Evolutionary conservation across 345 rosid species (phyloP).

Genomic region (Gossypium thurberi): DNA sequence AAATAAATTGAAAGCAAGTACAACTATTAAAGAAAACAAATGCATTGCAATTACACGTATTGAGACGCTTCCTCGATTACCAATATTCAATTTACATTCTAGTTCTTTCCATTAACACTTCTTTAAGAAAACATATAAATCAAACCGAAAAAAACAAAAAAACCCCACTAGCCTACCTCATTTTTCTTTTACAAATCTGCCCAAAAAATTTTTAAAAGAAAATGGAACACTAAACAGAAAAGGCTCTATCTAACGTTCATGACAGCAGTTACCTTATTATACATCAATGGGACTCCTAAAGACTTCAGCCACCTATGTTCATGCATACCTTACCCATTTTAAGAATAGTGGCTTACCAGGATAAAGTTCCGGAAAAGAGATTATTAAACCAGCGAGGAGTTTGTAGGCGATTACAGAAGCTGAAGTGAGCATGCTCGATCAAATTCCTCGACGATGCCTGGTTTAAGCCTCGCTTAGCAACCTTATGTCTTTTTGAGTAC

Average conservation of each 20-base stretch:
- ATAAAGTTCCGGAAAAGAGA: background rate
- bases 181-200: constrained; percentile 21
- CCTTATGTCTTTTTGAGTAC: constrained; percentile 2
- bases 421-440: constrained; percentile 25
- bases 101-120: background rate
- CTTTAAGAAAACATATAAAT: background rate
- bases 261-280: constrained; percentile 9
- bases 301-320: constrained; percentile 10
- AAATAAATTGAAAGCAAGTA: no score
- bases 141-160: background rate
- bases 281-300: constrained; percentile 20
- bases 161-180: constrained; percentile 16
- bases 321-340: constrained; percentile 17
- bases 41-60: background rate
- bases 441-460: constrained; percentile 7
- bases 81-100: constrained; percentile 18
- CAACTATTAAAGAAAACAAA: background rate
- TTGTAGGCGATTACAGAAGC: constrained; percentile 18
- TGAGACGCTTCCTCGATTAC: background rate
- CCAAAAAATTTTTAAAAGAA: background rate
- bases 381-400: constrained; percentile 4
- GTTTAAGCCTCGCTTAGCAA: constrained; percentile 14
- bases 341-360: background rate
- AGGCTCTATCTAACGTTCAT: background rate
- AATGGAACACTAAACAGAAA: background rate